Evolutionary conservation across 257 asterid species (phyloP).

Genomic region (Plantago elongata): DNA sequence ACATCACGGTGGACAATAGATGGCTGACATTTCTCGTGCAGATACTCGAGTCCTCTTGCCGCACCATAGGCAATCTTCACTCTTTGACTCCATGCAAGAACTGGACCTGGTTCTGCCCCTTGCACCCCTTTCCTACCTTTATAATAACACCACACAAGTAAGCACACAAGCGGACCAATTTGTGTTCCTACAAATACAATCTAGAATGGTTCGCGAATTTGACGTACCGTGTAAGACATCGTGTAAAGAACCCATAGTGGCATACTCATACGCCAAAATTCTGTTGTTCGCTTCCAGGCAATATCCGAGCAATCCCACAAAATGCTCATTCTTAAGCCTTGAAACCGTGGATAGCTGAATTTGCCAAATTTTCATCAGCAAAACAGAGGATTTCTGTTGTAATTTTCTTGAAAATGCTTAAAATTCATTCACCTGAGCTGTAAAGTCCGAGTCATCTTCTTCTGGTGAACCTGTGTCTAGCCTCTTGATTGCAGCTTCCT

Average conservation of each 20-base stretch:
- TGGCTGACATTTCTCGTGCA: conserved; percentile 90
- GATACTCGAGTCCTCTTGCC: conserved; percentile 80
- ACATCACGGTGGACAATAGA: conserved; percentile 82
- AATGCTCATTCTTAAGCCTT: conserved; percentile 71
- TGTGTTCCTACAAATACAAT: background rate
- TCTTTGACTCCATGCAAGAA: conserved; percentile 74
- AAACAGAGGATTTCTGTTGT: background rate
- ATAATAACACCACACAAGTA: background rate
- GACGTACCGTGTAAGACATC: conserved; percentile 74
- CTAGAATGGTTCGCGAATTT: background rate
- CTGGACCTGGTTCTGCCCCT: conserved; percentile 94
- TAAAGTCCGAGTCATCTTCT: conserved; percentile 53
- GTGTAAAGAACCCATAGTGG: conserved; percentile 76
- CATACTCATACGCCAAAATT: conserved; percentile 68
- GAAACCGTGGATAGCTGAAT: conserved; percentile 70
- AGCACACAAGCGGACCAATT: background rate
- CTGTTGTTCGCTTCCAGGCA: conserved; percentile 64
- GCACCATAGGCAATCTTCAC: conserved; percentile 88
- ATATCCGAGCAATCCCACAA: conserved; percentile 66
- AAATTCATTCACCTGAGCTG: conserved; percentile 41
- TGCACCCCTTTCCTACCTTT: conserved; percentile 88
- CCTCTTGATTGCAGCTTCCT: conserved; percentile 60
- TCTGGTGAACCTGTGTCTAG: conserved; percentile 63
- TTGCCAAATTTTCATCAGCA: conserved; percentile 28
- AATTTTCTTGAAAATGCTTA: background rate